These are phyloP conservation scores for Cadophora luteo-olivacea DNA, from an alignment of 2,329 filamentous ascomycete genomes.

Conservation along the genomic window DNA sequence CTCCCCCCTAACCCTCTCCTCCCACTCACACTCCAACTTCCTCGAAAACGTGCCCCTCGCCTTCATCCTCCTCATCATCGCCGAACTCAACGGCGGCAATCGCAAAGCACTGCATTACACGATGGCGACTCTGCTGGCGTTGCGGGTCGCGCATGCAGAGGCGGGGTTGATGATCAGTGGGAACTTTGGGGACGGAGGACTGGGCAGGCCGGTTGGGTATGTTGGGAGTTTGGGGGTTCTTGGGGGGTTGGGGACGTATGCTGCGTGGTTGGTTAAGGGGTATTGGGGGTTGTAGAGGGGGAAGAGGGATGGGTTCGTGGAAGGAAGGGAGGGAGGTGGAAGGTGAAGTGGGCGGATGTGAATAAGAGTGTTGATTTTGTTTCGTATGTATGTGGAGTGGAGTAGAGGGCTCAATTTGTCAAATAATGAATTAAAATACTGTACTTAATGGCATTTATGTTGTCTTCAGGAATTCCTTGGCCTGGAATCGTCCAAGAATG, in stretches of 20 bases:
- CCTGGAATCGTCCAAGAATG: too few relatives aligned
- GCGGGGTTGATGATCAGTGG: constrained; percentile 25
- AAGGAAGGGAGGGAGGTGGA: too few relatives aligned
- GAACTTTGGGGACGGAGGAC: constrained; percentile 26
- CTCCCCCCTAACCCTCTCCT: constrained; percentile 13
- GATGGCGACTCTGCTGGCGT: constrained; percentile 28
- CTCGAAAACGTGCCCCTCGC: constrained; percentile 51
- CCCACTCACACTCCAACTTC: constrained; percentile 32
- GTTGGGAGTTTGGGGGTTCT: constrained; percentile 29
- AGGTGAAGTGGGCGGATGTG: too few relatives aligned
- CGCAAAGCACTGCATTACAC: constrained; percentile 25
- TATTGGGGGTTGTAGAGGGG: constrained; percentile 31
- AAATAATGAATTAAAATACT: too few relatives aligned
- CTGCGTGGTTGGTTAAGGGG: constrained; percentile 25
- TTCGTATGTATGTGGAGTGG: too few relatives aligned
- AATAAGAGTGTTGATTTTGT: too few relatives aligned
- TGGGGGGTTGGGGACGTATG: constrained; percentile 26
- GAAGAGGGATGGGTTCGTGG: not conserved
- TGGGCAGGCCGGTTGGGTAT: constrained; percentile 32
- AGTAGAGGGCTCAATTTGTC: too few relatives aligned
- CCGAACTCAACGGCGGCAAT: constrained; percentile 46
- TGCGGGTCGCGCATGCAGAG: constrained; percentile 29
- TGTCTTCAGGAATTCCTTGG: too few relatives aligned
- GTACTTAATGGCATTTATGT: too few relatives aligned
- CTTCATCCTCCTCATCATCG: constrained; percentile 57